Base-by-base conservation (phyloP, 2,329 filamentous ascomycete species). In the Neonectria ditissima region DNA sequence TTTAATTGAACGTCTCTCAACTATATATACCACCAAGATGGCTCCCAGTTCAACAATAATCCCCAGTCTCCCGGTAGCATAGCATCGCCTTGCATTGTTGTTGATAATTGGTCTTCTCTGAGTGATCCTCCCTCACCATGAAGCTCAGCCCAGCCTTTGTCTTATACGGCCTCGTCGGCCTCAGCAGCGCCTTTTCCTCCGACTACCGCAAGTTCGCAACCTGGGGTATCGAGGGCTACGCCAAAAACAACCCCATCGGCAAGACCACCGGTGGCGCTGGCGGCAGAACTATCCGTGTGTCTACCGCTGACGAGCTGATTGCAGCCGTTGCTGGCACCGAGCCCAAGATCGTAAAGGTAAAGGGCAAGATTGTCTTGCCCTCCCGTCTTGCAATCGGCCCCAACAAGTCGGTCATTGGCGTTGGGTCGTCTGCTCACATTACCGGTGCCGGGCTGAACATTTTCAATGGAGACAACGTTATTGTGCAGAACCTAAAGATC, bases 201-300 rank as follows among this genome's bases (percentile, higher is more conserved):
- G 62, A 66, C 6, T 71, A 71, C 2, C 65, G 63, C 28, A 68
- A 64, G 22, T 22, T 72, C 2, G 70, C 69, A 4, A 68, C 70
- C 20, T 73, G 69, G 70, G 70, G 66, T 1, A 55, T 73, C 10
- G 70, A 72, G 22, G 70, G 70, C 2, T 74, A 75, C 28, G 77
- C 77, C 0, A 75, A 74, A 32, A 69, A 78, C 43, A 80, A 80
- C 58, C 78, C 79, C 0, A 68, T 80, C 30, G 79, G 78, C 3
- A 56, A 66, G 4, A 81, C 80, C 3, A 82, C 78, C 0, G 79
- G 80, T 6, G 80, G 80, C 13, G 70, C 74, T 34, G 79, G 83
- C 5, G 87, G 78, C 51, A 82, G 82, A 10, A 86, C 81, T 0
- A 81, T 84, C 8, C 81, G 81, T 1, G 78, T 81, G 28, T 81